These are phyloP conservation scores for Colletotrichum sp. DNA, from an alignment of 2,329 filamentous ascomycete species.

Conservation along the genomic window DNA sequence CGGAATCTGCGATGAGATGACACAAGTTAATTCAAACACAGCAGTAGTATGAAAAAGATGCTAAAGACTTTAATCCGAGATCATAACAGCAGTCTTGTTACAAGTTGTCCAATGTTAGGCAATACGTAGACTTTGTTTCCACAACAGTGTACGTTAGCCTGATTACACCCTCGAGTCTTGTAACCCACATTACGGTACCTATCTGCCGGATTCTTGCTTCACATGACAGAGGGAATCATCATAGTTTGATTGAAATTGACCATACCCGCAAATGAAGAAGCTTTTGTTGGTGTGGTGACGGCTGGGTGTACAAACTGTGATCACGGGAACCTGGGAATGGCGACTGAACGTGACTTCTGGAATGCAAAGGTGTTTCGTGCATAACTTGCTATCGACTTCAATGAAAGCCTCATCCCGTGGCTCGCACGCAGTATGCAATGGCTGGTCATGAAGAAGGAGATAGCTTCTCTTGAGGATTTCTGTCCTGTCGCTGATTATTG, in stretches of 20 bases:
- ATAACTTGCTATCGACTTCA: accelerated
- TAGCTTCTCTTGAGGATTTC: not conserved
- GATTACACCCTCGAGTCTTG: not conserved
- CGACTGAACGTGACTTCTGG: not conserved
- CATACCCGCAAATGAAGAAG: not conserved
- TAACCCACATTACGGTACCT: accelerated
- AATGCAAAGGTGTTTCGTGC: not conserved
- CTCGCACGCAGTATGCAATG: not conserved
- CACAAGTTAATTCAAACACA: not conserved
- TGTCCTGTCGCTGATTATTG: accelerated
- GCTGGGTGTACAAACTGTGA: not conserved
- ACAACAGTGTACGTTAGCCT: not conserved
- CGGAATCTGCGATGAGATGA: not conserved
- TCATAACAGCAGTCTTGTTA: accelerated
- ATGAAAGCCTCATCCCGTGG: not conserved
- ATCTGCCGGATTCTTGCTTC: not conserved
- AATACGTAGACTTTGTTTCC: not conserved
- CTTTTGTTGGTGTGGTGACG: not conserved
- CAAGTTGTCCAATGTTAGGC: not conserved
- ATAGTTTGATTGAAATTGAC: not conserved
- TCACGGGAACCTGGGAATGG: not conserved
- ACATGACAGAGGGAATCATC: accelerated
- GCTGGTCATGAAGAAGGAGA: not conserved
- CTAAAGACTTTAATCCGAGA: accelerated
- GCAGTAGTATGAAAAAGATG: not conserved